A percentile compares a stretch with the other conserved stretches of the same genome.
phyloP scores from a whole-genome alignment of 176 grass and related monocot genomes.

The Neostapfia colusana region DNA sequence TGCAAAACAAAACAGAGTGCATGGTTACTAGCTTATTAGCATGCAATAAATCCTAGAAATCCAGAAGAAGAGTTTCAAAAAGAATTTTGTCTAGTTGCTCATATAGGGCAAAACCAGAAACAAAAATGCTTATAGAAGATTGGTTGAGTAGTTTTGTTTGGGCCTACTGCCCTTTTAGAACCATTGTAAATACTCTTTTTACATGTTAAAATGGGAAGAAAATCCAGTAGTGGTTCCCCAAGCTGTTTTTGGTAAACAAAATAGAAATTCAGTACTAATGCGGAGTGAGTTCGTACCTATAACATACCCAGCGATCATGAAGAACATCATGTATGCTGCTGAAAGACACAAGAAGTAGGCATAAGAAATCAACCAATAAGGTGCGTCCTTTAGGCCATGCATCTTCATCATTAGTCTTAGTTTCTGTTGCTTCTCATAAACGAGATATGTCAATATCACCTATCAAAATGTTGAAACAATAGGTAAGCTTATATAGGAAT shows the following conservation, averaged over 20 bases:
- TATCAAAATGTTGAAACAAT: not conserved
- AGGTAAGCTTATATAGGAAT: not conserved
- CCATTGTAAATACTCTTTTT: not conserved
- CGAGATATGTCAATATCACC: conserved; percentile 31
- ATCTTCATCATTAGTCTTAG: conserved; percentile 80
- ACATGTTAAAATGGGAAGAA: not conserved
- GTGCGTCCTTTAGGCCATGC: conserved; percentile 58
- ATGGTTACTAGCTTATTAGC: conserved; percentile 17
- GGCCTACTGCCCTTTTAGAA: too few relatives aligned
- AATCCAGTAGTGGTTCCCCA: not conserved
- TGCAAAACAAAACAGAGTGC: conserved; percentile 31
- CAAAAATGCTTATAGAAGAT: not conserved
- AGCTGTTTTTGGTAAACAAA: not conserved
- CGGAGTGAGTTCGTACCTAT: conserved; percentile 45
- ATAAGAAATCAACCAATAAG: conserved; percentile 64
- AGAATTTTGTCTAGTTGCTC: not conserved
- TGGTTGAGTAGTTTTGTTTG: not conserved
- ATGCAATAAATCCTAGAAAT: not conserved
- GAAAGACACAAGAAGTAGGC: conserved; percentile 60
- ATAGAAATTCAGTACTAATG: not conserved
- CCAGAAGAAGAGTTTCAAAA: not conserved
- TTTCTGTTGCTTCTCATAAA: conserved; percentile 70
- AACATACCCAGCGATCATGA: conserved; percentile 54
- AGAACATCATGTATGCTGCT: conserved; percentile 43
- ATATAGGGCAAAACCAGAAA: not conserved